Evolutionary conservation across 495 filamentous ascomycete species (phyloP).

Genomic region (Aspergillus sclerotioniger): DNA sequence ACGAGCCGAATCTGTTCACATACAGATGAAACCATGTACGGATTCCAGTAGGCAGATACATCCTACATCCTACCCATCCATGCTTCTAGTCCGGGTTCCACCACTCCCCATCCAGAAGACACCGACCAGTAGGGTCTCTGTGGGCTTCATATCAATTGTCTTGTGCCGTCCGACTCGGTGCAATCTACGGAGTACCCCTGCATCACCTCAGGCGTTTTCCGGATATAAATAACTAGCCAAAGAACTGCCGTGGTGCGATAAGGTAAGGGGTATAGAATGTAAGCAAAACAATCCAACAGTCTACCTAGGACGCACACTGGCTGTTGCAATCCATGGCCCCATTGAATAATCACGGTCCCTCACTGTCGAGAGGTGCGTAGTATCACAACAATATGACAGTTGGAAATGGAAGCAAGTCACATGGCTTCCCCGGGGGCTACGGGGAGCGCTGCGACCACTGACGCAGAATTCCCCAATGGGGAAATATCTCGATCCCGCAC

Average conservation of each 20-base stretch:
- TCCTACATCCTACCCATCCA: neutral
- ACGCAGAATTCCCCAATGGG: slow-evolving; percentile 24
- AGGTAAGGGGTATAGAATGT: neutral
- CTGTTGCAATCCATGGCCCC: neutral
- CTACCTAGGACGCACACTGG: neutral
- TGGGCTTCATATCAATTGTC: neutral
- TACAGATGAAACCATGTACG: neutral
- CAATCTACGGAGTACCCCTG: neutral
- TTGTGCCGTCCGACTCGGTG: neutral
- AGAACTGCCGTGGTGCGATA: neutral
- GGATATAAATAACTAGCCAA: neutral
- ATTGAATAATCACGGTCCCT: neutral
- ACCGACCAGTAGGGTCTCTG: neutral
- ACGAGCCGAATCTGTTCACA: neutral
- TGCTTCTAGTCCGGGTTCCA: neutral
- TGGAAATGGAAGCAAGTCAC: neutral
- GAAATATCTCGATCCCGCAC: slow-evolving; percentile 24
- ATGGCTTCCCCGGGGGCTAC: slow-evolving; percentile 7
- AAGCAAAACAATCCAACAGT: neutral
- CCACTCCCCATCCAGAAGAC: neutral
- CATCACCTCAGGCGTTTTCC: neutral
- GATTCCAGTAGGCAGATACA: too few relatives aligned
- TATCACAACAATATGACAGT: too few relatives aligned
- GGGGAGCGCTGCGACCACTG: slow-evolving; percentile 5
- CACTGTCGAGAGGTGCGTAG: too few relatives aligned